These are phyloP conservation scores for Sarcocystis neurona DNA, from an alignment of 169 alveolate genomes.

Conservation along the genomic window DNA sequence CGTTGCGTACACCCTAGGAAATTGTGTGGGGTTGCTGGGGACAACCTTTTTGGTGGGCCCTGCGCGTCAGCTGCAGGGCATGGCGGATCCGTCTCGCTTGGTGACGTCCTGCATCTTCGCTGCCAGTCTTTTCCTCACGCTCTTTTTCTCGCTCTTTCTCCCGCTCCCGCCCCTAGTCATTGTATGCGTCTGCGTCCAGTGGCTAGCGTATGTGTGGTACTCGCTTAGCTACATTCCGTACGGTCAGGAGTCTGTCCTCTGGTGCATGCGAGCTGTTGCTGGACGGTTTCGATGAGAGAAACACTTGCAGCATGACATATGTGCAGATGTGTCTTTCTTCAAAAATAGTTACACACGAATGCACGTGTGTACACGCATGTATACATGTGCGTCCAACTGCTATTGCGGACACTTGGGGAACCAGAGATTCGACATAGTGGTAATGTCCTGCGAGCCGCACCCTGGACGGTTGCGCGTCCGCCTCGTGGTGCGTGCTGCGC, in stretches of 20 bases:
- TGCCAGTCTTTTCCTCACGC: slow-evolving; percentile 54
- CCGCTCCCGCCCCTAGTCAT: slow-evolving; percentile 51
- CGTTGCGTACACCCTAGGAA: slow-evolving; percentile 62
- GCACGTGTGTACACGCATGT: no score
- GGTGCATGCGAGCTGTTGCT: slow-evolving; percentile 37
- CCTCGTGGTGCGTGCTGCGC: no score
- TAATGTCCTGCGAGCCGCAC: no score
- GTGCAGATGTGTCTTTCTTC: no score
- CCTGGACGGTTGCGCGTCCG: no score
- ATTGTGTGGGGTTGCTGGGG: slow-evolving; percentile 59
- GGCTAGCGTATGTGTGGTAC: slow-evolving; percentile 66
- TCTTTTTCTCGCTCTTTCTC: slow-evolving; percentile 42
- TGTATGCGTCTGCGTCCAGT: slow-evolving; percentile 50
- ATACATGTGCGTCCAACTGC: no score
- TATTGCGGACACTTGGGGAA: no score
- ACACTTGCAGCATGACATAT: no score
- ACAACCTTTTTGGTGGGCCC: slow-evolving; percentile 59
- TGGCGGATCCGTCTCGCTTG: slow-evolving; percentile 59
- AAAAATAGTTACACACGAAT: no score
- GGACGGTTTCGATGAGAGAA: background rate
- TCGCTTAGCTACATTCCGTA: slow-evolving; percentile 64
- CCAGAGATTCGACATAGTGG: no score
- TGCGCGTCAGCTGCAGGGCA: slow-evolving; percentile 51
- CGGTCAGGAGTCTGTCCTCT: slow-evolving; percentile 56
- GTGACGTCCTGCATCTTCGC: slow-evolving; percentile 45